These are phyloP conservation scores for Dalbergia cultrata DNA, from an alignment of 306 rosid genomes.

Conservation along the genomic window DNA sequence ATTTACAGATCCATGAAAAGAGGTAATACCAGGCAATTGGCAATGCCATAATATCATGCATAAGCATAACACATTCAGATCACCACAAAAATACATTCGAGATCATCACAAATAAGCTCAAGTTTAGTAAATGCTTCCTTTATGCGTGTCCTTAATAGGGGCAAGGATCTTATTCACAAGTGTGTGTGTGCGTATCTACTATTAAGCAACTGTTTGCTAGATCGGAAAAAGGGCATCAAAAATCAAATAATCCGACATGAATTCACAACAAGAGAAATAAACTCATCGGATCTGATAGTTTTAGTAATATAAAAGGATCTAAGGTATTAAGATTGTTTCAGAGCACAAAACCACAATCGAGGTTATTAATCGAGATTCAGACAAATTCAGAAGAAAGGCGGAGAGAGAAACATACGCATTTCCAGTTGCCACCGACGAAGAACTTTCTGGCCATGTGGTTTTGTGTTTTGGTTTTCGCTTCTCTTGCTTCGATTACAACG, in stretches of 20 bases:
- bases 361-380: conserved; percentile 24
- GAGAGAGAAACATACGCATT: conserved; percentile 70
- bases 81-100: neutral
- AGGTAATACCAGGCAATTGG: neutral
- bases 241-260: conserved; percentile 23
- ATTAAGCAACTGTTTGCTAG: neutral
- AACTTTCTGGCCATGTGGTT: conserved; percentile 70
- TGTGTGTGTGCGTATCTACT: neutral
- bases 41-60: conserved; percentile 10
- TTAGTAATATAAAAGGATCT: neutral
- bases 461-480: conserved; percentile 1
- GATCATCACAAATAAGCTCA: conserved; percentile 1
- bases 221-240: conserved; percentile 27
- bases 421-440: conserved; percentile 97
- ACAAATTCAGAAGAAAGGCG: neutral
- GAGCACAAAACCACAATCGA: neutral
- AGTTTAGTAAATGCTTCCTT: neutral
- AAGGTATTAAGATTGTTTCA: neutral
- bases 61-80: neutral
- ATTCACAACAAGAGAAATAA: neutral
- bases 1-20: conserved; percentile 36
- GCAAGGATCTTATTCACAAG: conserved; percentile 32
- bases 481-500: conserved; percentile 32
- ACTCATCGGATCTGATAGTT: conserved; percentile 40
- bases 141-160: neutral